Conservation (phyloP, 75 land plant genomes). For the Pinus taeda region DNA sequence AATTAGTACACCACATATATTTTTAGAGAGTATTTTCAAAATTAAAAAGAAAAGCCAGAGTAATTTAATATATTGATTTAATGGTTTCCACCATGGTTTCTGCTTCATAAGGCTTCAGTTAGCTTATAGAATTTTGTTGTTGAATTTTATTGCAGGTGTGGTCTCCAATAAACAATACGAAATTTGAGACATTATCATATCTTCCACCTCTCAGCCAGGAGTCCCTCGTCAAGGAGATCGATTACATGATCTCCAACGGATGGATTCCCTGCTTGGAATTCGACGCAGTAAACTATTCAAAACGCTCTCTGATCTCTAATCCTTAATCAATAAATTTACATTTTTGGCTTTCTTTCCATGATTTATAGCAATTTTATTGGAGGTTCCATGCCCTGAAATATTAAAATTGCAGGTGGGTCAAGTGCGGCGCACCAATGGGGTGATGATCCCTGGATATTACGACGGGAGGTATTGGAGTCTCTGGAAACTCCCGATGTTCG, state of each 20-base stretch:
- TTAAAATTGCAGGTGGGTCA: slow-evolving; percentile 22
- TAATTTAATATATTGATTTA: too few relatives aligned
- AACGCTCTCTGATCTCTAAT: neutral
- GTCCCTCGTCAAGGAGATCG: slow-evolving; percentile 57
- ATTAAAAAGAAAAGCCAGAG: too few relatives aligned
- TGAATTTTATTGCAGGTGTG: slow-evolving; percentile 32
- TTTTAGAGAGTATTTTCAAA: too few relatives aligned
- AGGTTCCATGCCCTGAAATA: neutral
- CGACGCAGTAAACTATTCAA: slow-evolving; percentile 32
- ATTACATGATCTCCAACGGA: slow-evolving; percentile 50
- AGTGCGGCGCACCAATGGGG: slow-evolving; percentile 23
- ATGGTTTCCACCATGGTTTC: too few relatives aligned
- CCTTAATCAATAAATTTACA: neutral
- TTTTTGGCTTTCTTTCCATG: neutral
- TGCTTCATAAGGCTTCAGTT: too few relatives aligned
- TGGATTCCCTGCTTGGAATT: slow-evolving; percentile 83
- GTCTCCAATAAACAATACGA: slow-evolving; percentile 54
- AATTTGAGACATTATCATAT: slow-evolving; percentile 71
- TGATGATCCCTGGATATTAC: slow-evolving; percentile 52
- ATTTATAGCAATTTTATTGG: neutral
- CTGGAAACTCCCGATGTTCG: slow-evolving; percentile 83
- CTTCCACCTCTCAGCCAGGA: slow-evolving; percentile 55
- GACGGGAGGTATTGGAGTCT: slow-evolving; percentile 78
- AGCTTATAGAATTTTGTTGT: too few relatives aligned
- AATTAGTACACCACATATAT: too few relatives aligned